phyloP scores from a whole-genome alignment of 1,284 basidiomycete species.

The Pyrrhoderma lamaoense region DNA sequence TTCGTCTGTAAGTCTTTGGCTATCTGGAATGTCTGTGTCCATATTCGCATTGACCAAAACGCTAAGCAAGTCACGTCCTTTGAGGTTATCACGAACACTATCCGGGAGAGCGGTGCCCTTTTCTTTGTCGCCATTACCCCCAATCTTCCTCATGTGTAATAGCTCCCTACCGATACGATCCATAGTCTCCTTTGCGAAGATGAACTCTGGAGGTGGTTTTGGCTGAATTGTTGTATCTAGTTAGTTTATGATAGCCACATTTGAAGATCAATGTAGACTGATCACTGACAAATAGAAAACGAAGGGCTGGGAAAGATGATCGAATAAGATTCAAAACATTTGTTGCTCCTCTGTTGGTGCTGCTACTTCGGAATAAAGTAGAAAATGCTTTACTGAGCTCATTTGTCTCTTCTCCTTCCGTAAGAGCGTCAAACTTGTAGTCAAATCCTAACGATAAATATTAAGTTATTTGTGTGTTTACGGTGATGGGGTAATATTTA shows the following conservation, averaged over 20 bases:
- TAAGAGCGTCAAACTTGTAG: conserved; percentile 47
- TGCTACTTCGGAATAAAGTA: conserved; percentile 21
- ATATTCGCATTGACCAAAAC: conserved; percentile 42
- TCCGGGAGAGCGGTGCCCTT: conserved; percentile 24
- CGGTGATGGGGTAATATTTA: conserved; percentile 7
- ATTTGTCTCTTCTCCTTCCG: conserved; percentile 22
- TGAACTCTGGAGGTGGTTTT: conserved; percentile 11
- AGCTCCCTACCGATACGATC: conserved; percentile 32
- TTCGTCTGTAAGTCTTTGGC: conserved; percentile 42
- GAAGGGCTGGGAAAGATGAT: conserved; percentile 10
- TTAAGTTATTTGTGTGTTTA: no score
- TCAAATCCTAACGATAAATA: conserved; percentile 42
- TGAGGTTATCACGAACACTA: conserved; percentile 9
- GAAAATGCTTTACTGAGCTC: conserved; percentile 29
- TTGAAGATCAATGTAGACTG: neutral
- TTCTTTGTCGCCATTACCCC: conserved; percentile 24
- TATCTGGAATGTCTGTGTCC: conserved; percentile 34
- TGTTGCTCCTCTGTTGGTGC: neutral
- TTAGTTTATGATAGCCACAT: neutral
- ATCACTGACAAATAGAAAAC: conserved; percentile 19
- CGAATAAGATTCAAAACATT: neutral
- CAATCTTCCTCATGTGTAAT: conserved; percentile 35
- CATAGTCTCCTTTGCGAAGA: conserved; percentile 26
- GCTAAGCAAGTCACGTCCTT: conserved; percentile 27
- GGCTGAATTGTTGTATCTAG: neutral